A percentile compares a stretch with the other conserved stretches of the same genome.
Conservation (phyloP, 495 filamentous ascomycete species). For the Podospora bellae-mahoneyi region DNA sequence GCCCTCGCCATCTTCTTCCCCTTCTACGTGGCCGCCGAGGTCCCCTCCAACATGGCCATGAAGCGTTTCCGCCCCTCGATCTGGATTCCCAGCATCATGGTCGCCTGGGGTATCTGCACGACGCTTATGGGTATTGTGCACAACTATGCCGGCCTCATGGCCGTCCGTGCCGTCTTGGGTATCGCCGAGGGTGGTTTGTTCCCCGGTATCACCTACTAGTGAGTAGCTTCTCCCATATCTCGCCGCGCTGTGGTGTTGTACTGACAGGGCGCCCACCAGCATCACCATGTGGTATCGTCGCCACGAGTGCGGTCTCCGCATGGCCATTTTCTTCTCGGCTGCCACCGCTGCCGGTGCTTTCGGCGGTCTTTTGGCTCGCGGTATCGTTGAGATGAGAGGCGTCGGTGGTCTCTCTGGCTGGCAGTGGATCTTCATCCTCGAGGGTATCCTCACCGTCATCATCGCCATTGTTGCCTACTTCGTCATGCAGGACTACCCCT, state of each 20-base stretch:
- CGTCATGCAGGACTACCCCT: slow-evolving; percentile 76
- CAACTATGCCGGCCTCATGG: slow-evolving; percentile 69
- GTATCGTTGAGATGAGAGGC: slow-evolving; percentile 63
- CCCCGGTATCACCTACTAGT: slow-evolving; percentile 70
- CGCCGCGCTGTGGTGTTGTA: slow-evolving; percentile 29
- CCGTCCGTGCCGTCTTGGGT: slow-evolving; percentile 68
- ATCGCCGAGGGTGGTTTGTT: slow-evolving; percentile 77
- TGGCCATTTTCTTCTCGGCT: slow-evolving; percentile 81
- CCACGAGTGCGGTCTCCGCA: slow-evolving; percentile 60
- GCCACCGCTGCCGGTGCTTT: slow-evolving; percentile 76
- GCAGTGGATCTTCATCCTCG: slow-evolving; percentile 75
- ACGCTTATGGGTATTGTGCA: slow-evolving; percentile 70
- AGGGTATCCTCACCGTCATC: slow-evolving; percentile 65
- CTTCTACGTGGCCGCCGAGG: slow-evolving; percentile 75
- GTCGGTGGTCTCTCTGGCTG: slow-evolving; percentile 62
- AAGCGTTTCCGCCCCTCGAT: slow-evolving; percentile 61
- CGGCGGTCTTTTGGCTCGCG: slow-evolving; percentile 69
- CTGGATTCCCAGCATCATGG: slow-evolving; percentile 58
- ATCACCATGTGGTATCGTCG: slow-evolving; percentile 69
- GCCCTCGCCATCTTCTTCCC: slow-evolving; percentile 78
- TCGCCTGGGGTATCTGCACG: slow-evolving; percentile 54
- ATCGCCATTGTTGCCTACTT: slow-evolving; percentile 56
- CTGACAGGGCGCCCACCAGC: slow-evolving; percentile 26
- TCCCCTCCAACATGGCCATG: slow-evolving; percentile 66
- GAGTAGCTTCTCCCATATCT: slow-evolving; percentile 8